A percentile compares a stretch with the other conserved stretches of the same genome.
Conservation (phyloP, 2,329 filamentous ascomycete species). For the Epichloe aotearoae region DNA sequence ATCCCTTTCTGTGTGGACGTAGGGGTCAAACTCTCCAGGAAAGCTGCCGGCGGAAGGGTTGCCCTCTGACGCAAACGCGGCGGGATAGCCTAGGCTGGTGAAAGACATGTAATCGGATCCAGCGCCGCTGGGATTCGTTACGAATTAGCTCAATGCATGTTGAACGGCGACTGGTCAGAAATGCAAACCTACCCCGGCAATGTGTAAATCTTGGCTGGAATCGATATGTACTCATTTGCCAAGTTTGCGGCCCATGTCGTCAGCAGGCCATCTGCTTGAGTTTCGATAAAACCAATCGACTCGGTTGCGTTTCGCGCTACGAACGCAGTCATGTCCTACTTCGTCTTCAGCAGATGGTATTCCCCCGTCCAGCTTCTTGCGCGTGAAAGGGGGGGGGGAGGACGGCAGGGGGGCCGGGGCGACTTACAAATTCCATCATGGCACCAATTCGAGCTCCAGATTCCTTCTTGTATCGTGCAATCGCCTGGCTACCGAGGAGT, state of each 20-base stretch:
- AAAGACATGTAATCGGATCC: conserved; percentile 30
- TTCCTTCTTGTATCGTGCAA: conserved; percentile 54
- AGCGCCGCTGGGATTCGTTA: conserved; percentile 13
- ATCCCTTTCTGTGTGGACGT: conserved; percentile 23
- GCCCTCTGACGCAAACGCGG: conserved; percentile 25
- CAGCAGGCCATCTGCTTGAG: conserved; percentile 21
- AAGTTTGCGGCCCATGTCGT: conserved; percentile 22
- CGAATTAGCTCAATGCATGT: neutral
- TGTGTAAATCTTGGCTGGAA: conserved; percentile 21
- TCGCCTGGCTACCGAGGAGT: conserved; percentile 46
- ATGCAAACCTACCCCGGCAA: conserved; percentile 14
- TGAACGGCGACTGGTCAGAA: neutral
- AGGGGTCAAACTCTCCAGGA: conserved; percentile 24
- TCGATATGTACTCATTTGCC: conserved; percentile 23
- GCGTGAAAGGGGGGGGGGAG: neutral
- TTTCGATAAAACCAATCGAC: conserved; percentile 26
- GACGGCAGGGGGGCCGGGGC: neutral
- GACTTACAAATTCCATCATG: conserved; percentile 48
- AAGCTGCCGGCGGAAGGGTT: conserved; percentile 19
- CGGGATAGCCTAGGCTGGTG: conserved; percentile 24
- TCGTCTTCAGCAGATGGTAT: conserved; percentile 21
- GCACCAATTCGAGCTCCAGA: conserved; percentile 50
- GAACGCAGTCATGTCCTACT: conserved; percentile 27
- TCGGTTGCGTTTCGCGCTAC: conserved; percentile 24
- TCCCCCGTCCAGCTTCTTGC: neutral